phyloP scores from a whole-genome alignment of 768 basidiomycete species.

The Wakefieldia striispora region DNA sequence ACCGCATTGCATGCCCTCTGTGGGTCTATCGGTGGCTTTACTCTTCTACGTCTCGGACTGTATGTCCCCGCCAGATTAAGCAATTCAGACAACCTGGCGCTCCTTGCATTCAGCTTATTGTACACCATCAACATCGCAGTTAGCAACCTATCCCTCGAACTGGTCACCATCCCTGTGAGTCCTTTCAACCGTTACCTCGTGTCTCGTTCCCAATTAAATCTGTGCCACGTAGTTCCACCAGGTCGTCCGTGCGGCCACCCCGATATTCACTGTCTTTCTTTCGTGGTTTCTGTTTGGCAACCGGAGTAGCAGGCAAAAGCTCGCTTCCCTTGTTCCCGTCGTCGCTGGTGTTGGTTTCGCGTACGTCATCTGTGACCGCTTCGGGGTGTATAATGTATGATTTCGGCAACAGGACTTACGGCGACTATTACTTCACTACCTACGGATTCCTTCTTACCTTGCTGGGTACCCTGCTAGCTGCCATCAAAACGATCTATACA shows the following conservation, averaged over 20 bases:
- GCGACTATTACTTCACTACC: conserved; percentile 89
- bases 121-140: conserved; percentile 95
- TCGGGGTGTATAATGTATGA: background rate
- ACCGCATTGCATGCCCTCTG: conserved; percentile 90
- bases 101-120: conserved; percentile 81
- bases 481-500: conserved; percentile 91
- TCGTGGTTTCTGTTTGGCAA: conserved; percentile 66
- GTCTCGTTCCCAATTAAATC: background rate
- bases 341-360: conserved; percentile 89
- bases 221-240: conserved; percentile 78
- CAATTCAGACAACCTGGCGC: conserved; percentile 51
- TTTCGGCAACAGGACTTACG: conserved; percentile 76
- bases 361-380: conserved; percentile 35
- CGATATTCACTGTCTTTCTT: conserved; percentile 86
- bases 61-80: conserved; percentile 59
- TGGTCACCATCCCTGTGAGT: conserved; percentile 88
- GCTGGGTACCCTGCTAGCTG: conserved; percentile 86
- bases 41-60: conserved; percentile 54
- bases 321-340: conserved; percentile 79
- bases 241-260: conserved; percentile 90
- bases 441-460: conserved; percentile 87
- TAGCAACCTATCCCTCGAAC: conserved; percentile 84
- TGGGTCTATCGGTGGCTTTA: conserved; percentile 76
- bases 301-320: conserved; percentile 56
- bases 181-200: background rate